A percentile compares a stretch with the other conserved stretches of the same genome.
These are phyloP conservation scores for Dactylonectria estremocensis DNA, from an alignment of 2,329 filamentous ascomycete species.

Conservation along the genomic window DNA sequence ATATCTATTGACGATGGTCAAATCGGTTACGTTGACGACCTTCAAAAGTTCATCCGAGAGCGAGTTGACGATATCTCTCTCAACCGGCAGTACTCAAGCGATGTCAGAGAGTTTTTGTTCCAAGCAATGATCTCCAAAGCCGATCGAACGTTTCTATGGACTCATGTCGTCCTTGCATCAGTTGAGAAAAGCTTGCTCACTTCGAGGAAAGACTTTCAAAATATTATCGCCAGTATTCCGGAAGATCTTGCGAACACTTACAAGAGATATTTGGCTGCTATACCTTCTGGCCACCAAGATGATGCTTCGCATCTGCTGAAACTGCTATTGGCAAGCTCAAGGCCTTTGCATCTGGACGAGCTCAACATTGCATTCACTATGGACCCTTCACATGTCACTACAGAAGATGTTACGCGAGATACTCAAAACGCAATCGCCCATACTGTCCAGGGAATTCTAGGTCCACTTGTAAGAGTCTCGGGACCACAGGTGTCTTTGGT, in stretches of 20 bases:
- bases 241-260: conserved; percentile 51
- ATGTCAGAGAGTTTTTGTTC: conserved; percentile 48
- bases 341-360: conserved; percentile 53
- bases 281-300: conserved; percentile 45
- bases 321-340: conserved; percentile 52
- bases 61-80: conserved; percentile 51
- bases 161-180: conserved; percentile 53
- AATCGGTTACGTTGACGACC: conserved; percentile 46
- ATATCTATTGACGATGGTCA: conserved; percentile 44
- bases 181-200: conserved; percentile 49
- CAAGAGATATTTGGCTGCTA: conserved; percentile 47
- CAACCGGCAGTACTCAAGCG: conserved; percentile 42
- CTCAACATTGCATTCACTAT: conserved; percentile 53
- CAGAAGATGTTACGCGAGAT: conserved; percentile 45
- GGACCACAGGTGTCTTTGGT: conserved; percentile 53
- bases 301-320: conserved; percentile 50
- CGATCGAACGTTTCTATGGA: conserved; percentile 57
- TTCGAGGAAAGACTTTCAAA: conserved; percentile 46
- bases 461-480: conserved; percentile 52
- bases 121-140: conserved; percentile 50
- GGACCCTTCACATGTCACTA: conserved; percentile 40
- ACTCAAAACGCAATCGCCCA: conserved; percentile 47
- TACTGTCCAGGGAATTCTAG: conserved; percentile 51
- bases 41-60: conserved; percentile 51
- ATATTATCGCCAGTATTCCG: conserved; percentile 52